Evolutionary conservation across 2,329 filamentous ascomycete species (phyloP).

Genomic region (Ceratocystis lukuohia): DNA sequence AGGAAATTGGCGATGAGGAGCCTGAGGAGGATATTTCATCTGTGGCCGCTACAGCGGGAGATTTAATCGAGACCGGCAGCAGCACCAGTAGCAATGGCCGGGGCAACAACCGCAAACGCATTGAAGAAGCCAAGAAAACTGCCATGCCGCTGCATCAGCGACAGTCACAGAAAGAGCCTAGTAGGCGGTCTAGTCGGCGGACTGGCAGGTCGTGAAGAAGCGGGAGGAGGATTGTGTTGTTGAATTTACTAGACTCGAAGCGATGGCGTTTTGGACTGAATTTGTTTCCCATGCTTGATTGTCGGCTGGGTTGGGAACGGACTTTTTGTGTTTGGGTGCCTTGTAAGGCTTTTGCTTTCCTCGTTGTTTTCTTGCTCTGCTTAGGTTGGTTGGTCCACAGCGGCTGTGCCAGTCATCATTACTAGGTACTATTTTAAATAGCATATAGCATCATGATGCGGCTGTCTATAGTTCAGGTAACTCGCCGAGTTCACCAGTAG

Average conservation of each 20-base stretch:
- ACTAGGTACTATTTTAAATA: constrained; percentile 1
- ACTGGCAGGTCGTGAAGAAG: not conserved
- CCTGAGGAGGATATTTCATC: constrained; percentile 10
- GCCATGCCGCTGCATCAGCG: constrained; percentile 18
- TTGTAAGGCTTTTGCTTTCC: not conserved
- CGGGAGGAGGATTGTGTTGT: not conserved
- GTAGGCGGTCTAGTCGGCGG: constrained; percentile 12
- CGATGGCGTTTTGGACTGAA: constrained; percentile 3
- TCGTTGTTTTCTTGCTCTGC: not conserved
- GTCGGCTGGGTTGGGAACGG: not conserved
- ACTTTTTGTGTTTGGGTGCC: not conserved
- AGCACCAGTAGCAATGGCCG: not conserved
- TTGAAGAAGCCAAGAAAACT: constrained; percentile 19
- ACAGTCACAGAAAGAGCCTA: constrained; percentile 15
- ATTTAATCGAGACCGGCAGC: constrained; percentile 14
- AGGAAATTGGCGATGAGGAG: constrained; percentile 17
- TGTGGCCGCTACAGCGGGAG: not conserved
- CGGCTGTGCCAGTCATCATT: not conserved
- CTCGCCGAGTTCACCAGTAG: not conserved
- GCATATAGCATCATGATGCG: not conserved
- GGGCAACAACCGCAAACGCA: constrained; percentile 12
- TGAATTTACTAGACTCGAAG: constrained; percentile 2
- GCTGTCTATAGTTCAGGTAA: not conserved
- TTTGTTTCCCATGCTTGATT: constrained; percentile 2
- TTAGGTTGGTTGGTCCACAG: not conserved